A percentile compares a stretch with the other conserved stretches of the same genome.
These are phyloP conservation scores for Lactarius sanguifluus DNA, from an alignment of 768 basidiomycete species.

Conservation along the genomic window DNA sequence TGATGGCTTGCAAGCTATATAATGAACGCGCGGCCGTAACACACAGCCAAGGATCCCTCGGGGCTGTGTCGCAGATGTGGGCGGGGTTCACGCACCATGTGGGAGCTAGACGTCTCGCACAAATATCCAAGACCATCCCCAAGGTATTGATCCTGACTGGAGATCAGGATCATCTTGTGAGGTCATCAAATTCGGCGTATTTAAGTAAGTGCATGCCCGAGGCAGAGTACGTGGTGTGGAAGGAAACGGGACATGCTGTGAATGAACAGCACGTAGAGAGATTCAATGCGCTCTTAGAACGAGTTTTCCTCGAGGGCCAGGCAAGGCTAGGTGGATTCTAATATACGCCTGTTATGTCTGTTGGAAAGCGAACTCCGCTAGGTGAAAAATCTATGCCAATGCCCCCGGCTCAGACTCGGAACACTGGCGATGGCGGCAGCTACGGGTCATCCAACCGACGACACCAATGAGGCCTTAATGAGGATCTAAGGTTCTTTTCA, in stretches of 20 bases:
- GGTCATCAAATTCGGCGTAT: conserved; percentile 48
- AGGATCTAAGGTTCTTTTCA: no score
- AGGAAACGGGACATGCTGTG: conserved; percentile 63
- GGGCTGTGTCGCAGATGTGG: conserved; percentile 69
- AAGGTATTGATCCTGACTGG: conserved; percentile 71
- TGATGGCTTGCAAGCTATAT: conserved; percentile 41
- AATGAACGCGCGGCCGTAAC: conserved; percentile 49
- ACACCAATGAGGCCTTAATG: no score
- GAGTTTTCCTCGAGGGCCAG: conserved; percentile 43
- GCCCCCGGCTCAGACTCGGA: no score
- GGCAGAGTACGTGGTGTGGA: conserved; percentile 56
- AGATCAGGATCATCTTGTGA: conserved; percentile 60
- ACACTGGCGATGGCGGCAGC: no score
- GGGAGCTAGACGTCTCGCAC: conserved; percentile 33
- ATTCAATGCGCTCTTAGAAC: conserved; percentile 59
- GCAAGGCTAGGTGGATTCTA: neutral
- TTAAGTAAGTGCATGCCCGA: conserved; percentile 42
- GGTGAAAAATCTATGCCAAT: no score
- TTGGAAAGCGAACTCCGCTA: no score
- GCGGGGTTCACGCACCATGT: conserved; percentile 68
- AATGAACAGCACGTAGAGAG: conserved; percentile 47
- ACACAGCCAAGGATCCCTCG: conserved; percentile 58
- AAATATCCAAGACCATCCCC: conserved; percentile 52
- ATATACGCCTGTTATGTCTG: no score
- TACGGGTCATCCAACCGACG: no score